Percentiles rank a stretch among this genome's conserved stretches.
These are phyloP conservation scores for Torulaspora maleeae DNA, from an alignment of 805 yeast species.

Conservation along the genomic window DNA sequence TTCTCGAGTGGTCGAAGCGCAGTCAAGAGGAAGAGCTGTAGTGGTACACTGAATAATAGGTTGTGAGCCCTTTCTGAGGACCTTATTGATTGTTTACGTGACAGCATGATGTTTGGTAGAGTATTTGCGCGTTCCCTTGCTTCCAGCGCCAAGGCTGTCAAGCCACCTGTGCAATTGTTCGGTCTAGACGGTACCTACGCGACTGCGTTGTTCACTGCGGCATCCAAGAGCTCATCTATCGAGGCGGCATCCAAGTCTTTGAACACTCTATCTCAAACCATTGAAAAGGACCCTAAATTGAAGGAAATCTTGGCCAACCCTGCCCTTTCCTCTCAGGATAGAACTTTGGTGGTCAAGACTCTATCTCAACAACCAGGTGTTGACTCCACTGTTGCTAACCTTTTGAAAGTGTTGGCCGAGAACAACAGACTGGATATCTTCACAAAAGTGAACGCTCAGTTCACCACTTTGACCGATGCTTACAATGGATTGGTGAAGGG, in stretches of 20 bases:
- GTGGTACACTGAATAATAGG: not conserved
- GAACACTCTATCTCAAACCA: conserved; percentile 45
- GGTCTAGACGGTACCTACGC: conserved; percentile 98
- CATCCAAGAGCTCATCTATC: conserved; percentile 73
- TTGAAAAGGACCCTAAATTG: conserved; percentile 62
- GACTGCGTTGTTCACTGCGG: conserved; percentile 86
- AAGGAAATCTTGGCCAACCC: conserved; percentile 69
- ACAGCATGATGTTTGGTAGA: conserved; percentile 51
- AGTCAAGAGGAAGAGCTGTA: not conserved
- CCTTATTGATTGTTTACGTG: not conserved
- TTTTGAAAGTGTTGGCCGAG: conserved; percentile 81
- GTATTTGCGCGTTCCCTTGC: conserved; percentile 68
- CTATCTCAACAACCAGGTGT: conserved; percentile 46
- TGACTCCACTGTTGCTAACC: conserved; percentile 71
- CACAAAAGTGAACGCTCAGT: conserved; percentile 61
- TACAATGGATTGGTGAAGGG: conserved; percentile 91
- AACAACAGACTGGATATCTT: conserved; percentile 86
- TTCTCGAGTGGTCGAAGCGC: not conserved
- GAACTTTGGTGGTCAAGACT: conserved; percentile 63
- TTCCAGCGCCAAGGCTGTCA: conserved; percentile 49
- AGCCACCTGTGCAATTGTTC: conserved; percentile 88
- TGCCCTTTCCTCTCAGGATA: conserved; percentile 69
- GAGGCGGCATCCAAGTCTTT: conserved; percentile 68
- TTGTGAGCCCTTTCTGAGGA: not conserved
- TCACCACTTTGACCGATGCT: conserved; percentile 76